Evolutionary conservation across 805 yeast species (phyloP), one percentile per base, ranked within the genome.

Genomic region (Scheffersomyces lignosus): DNA sequence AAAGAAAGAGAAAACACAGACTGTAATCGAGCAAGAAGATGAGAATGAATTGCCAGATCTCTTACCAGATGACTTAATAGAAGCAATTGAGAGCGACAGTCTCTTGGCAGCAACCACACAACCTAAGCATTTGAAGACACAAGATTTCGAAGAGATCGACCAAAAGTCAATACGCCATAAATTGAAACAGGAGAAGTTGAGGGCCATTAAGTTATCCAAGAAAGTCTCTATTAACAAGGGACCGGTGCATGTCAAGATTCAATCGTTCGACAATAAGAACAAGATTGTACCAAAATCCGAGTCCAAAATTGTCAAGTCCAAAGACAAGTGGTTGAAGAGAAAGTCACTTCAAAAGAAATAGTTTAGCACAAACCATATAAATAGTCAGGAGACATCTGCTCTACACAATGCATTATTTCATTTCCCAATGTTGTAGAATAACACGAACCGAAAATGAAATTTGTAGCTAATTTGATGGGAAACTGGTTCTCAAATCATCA

Each of bases 241-340:
- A 1, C 71, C 72, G 5, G 69, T 69, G 4, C 54, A 58, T 41
- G 73, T 69, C 8, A 55, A 58, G 36, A 68, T 69, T 5, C 62
- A 55, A 32, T 29, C 51, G 6, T 52, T 51, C 32, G 44, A 48
- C 18, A 30, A 38, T 17, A 42, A 47, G 29, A 49, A 51, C 29
- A 58, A 48, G 36, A 46, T 55, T 1, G 73, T 64, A 4, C 73
- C 73, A 2, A 53, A 52, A 17, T 58, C 70, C 3, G 73, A 69
- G 42, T 42, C 49, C 23, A 54, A 51, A 29, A 52, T 67, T 4
- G 39, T 64, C 8, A 56, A 52, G 31, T 48, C 58, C 18, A 61
- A 59, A 48, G 60, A 54, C 33, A 57, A 59, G 40, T 69, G 75
- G 75, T 54, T 69, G 37, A 62, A 60, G 43, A 58, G 75, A 43